Conservation (phyloP, 768 basidiomycete genomes). For the Tylopilus subfusipes region DNA sequence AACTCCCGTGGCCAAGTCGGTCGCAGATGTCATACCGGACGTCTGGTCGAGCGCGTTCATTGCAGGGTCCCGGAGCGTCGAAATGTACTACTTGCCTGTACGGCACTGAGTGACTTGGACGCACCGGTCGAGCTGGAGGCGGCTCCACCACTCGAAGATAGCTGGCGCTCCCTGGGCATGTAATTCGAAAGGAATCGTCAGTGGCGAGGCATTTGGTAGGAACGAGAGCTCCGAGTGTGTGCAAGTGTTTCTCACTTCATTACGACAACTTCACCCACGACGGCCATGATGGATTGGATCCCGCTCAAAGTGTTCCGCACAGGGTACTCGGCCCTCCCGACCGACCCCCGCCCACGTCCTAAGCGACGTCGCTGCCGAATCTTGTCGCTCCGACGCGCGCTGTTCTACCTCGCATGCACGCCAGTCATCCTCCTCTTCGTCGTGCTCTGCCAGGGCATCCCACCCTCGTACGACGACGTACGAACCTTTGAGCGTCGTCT, state of each 20-base stretch:
- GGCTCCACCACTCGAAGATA: too few species aligned
- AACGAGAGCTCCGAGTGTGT: too few species aligned
- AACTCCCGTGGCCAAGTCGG: not conserved
- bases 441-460: constrained; percentile 36
- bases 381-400: constrained; percentile 29
- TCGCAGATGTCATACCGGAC: not conserved
- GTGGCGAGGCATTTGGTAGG: too few species aligned
- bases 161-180: too few species aligned
- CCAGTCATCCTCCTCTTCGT: constrained; percentile 28
- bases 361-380: constrained; percentile 14
- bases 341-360: not conserved
- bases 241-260: too few species aligned
- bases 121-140: too few species aligned
- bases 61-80: too few species aligned
- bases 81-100: not conserved
- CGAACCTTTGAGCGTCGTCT: constrained; percentile 34
- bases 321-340: constrained; percentile 15
- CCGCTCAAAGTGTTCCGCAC: not conserved
- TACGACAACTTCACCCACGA: not conserved
- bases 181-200: too few species aligned
- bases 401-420: constrained; percentile 18
- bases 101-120: too few species aligned
- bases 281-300: not conserved
- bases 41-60: not conserved
- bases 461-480: constrained; percentile 38